Base-by-base conservation (phyloP, 768 basidiomycete species). In the Termitomyces sp. region DNA sequence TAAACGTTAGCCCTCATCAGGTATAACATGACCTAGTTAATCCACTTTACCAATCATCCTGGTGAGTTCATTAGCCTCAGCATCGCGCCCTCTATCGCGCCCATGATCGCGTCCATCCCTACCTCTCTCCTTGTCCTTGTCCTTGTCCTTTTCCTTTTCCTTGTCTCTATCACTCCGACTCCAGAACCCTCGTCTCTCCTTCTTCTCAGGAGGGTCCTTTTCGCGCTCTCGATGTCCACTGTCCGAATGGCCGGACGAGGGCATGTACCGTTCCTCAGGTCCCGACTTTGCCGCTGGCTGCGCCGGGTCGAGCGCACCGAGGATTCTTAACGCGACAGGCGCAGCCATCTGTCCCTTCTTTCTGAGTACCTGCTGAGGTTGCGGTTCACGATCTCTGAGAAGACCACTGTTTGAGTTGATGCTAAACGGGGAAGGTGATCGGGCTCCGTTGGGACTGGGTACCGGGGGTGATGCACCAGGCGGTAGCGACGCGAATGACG, bases 221-320 rank as follows among this genome's bases (percentile, higher is more conserved):
- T 66, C 70, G 36, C 62, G 60, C 22, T 65, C 65, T 8, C 65
- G 65, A 57, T 74, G 69, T 5, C 69, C 70, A 58, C 64, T 67
- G 43, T 77, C 76, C 3, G 73, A 72, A 4, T 62, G 58, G 12
- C 12, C 34, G 4, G 55, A 40, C 3, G 20, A 30, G 0, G 65
- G 50, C 5, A 26, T 27, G 24, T 67, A 60, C 5, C 71, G 67
- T 45, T 78, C 72, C 50, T 78, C 75, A 7, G 74, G 74, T 12
- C 65, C 62, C 0, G 71, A 59, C 43, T 63, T 64, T 42, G 66
- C 34, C 71, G 51, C 70, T 59, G 58, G 72, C 9, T 64, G 63
- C 0, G 72, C 77, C 0, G 89, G 86, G 55, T 91, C 88, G 16
- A 91, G 74, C 3, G 89, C 78, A 46, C 75, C 76, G 55, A 89